phyloP scores from a whole-genome alignment of 2,329 filamentous ascomycete species.

The Drechslerella dactyloides region DNA sequence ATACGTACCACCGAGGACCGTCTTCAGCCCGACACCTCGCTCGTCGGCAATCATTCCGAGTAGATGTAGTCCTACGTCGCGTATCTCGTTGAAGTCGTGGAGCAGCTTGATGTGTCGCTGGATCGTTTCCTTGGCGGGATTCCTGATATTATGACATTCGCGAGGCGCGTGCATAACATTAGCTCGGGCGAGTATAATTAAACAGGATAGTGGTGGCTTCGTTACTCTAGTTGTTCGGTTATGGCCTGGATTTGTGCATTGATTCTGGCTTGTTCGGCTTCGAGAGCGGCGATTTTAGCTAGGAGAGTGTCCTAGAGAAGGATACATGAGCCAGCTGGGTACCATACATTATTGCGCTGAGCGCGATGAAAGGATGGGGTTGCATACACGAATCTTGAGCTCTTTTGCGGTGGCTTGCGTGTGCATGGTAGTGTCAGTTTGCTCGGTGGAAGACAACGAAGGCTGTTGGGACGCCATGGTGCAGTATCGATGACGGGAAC shows the following conservation, averaged over 20 bases:
- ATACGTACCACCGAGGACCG: slow-evolving; percentile 57
- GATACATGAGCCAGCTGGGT: background rate
- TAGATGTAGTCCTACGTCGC: slow-evolving; percentile 70
- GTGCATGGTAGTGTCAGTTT: too few species aligned
- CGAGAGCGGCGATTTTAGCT: slow-evolving; percentile 61
- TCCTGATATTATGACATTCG: slow-evolving; percentile 57
- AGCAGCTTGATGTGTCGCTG: slow-evolving; percentile 70
- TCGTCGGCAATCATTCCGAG: slow-evolving; percentile 72
- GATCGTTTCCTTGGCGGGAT: slow-evolving; percentile 64
- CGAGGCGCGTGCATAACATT: slow-evolving; percentile 21
- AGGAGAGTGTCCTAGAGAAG: slow-evolving; percentile 58
- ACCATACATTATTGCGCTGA: background rate
- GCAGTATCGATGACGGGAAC: background rate
- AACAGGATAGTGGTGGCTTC: background rate
- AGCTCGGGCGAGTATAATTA: slow-evolving; percentile 38
- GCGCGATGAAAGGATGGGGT: background rate
- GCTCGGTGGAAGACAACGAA: slow-evolving; percentile 1
- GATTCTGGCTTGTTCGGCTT: slow-evolving; percentile 59
- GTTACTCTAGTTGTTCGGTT: slow-evolving; percentile 56
- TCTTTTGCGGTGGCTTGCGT: too few species aligned
- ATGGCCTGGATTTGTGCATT: slow-evolving; percentile 58
- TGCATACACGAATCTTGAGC: slow-evolving; percentile 34
- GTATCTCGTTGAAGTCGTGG: slow-evolving; percentile 74
- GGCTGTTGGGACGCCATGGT: slow-evolving; percentile 28
- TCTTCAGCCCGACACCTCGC: slow-evolving; percentile 64